Percentiles rank a stretch among this genome's conserved stretches.
Evolutionary conservation across 164 flowering plant species (phyloP).

Genomic region (Buxus sempervirens): DNA sequence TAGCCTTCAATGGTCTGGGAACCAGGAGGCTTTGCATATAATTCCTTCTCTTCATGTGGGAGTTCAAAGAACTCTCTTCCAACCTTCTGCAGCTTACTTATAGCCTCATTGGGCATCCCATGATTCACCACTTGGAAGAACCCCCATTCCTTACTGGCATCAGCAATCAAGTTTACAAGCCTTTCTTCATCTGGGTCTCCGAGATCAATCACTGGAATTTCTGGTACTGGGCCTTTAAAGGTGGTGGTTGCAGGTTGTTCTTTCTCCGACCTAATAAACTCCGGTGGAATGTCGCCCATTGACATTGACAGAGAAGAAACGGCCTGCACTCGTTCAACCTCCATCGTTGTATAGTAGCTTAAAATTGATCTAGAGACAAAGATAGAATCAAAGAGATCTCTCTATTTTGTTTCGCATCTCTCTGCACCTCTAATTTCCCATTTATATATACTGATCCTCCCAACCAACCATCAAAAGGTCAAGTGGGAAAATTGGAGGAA

Average conservation of each 20-base stretch:
- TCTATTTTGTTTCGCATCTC: no score
- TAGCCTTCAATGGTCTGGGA: conserved; percentile 32
- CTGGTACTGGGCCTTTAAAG: conserved; percentile 22
- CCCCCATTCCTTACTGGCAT: conserved; percentile 37
- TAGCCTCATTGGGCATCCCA: conserved; percentile 27
- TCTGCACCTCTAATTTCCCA: no score
- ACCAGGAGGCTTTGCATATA: conserved; percentile 23
- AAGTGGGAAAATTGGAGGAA: no score
- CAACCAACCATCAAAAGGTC: no score
- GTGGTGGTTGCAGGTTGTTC: conserved; percentile 31
- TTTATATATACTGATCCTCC: no score
- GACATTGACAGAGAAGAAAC: conserved; percentile 12
- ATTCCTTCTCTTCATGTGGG: conserved; percentile 40
- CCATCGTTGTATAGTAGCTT: no score
- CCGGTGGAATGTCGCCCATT: conserved; percentile 19
- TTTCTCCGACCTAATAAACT: conserved; percentile 19
- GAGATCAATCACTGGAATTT: conserved; percentile 36
- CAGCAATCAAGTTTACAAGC: conserved; percentile 6
- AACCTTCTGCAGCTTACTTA: conserved; percentile 22
- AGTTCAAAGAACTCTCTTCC: conserved; percentile 42
- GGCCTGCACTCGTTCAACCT: conserved; percentile 29
- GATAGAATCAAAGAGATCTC: no score
- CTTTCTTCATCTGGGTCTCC: conserved; percentile 24
- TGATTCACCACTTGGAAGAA: conserved; percentile 40
- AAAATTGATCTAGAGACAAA: no score